Conservation (phyloP, 192 early-diverging fungal genomes). For the Haplosporangium gracile region DNA sequence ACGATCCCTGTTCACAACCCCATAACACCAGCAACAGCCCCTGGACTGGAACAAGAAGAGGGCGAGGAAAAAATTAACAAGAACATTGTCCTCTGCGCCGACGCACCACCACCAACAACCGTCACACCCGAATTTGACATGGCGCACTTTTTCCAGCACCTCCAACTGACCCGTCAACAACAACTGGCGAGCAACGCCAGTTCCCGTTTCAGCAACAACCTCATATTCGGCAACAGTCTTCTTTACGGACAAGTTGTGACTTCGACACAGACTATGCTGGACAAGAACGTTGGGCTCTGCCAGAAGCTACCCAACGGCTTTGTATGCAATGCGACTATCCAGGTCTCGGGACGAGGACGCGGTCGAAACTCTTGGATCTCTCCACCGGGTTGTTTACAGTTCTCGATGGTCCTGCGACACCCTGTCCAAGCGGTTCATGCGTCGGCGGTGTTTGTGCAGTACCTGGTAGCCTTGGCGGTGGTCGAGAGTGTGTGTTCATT, state of each 20-base stretch:
- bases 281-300: slow-evolving; percentile 84
- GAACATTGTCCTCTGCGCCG: slow-evolving; percentile 59
- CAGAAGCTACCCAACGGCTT: slow-evolving; percentile 82
- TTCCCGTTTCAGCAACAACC: slow-evolving; percentile 47
- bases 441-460: slow-evolving; percentile 94
- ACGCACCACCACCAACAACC: slow-evolving; percentile 49
- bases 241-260: slow-evolving; percentile 83
- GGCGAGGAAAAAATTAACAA: slow-evolving; percentile 51
- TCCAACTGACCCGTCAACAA: slow-evolving; percentile 58
- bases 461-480: slow-evolving; percentile 87
- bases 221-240: slow-evolving; percentile 77
- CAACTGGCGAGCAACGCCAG: background rate
- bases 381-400: slow-evolving; percentile 91
- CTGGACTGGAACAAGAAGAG: slow-evolving; percentile 41
- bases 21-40: slow-evolving; percentile 12
- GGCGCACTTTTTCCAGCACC: slow-evolving; percentile 61
- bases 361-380: slow-evolving; percentile 97
- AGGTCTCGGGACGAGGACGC: slow-evolving; percentile 89
- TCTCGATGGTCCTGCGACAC: slow-evolving; percentile 84
- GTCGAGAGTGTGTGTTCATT: slow-evolving; percentile 81
- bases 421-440: slow-evolving; percentile 55
- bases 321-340: slow-evolving; percentile 83
- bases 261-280: slow-evolving; percentile 95
- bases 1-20: slow-evolving; percentile 32
- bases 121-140: slow-evolving; percentile 76